Evolutionary conservation across 2,329 filamentous ascomycete species (phyloP), one percentile per base, ranked within the genome.

Genomic region (Arachnopeziza araneosa): DNA sequence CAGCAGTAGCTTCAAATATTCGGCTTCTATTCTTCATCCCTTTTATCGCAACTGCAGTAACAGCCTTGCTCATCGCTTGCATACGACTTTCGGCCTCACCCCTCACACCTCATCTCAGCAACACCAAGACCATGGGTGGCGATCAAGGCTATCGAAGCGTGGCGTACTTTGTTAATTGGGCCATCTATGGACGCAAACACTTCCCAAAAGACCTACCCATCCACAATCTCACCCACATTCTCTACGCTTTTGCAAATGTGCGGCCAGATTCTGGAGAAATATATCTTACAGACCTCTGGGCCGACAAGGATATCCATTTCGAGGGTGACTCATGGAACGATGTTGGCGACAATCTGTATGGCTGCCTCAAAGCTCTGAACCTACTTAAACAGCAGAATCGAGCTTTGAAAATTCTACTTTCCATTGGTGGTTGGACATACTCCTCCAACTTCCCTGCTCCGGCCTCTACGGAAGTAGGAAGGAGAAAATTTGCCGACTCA

Each of bases 361-460:
- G 93, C 56, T 93, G 90, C 72, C 74, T 95, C 64, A 96, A 96
- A 78, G 91, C 96, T 76, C 83, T 96, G 44, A 91, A 90, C 73
- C 79, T 96, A 1, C 82, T 93, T 52, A 97, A 97, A 78, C 84
- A 85, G 65, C 79, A 82, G 63, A 90, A 96, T 74, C 87, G 91
- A 54, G 87, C 93, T 67, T 80, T 97, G 63, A 96, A 96, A 74
- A 79, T 95, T 2, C 80, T 97, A 14, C 82, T 97, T 4, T 92
- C 88, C 57, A 90, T 97, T 63, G 93, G 93, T 63, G 93, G 93
- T 55, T 97, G 92, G 92, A 96, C 92, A 0, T 96, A 96, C 74
- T 90, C 88, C 64, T 78, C 83, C 73, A 95, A 96, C 76, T 96
- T 97, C 75, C 81, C 83, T n/a, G 77, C 76, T 26, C 89, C 91